Base-by-base conservation (phyloP, 129 eudicot genomes). In the Smallanthus sonchifolius region DNA sequence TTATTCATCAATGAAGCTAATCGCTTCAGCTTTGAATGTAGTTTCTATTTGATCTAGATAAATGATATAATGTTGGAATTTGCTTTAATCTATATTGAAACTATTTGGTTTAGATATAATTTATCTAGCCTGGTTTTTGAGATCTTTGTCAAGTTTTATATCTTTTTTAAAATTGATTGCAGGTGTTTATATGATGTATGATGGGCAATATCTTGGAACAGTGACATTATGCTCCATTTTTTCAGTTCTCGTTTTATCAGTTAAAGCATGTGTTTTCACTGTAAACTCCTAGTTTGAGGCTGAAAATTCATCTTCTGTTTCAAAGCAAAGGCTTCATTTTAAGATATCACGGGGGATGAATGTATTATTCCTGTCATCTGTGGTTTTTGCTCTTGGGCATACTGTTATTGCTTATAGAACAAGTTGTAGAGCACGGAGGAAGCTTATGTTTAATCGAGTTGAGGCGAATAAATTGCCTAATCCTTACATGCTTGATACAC, bases 291-390 rank as follows among this genome's bases (percentile, higher is more conserved):
- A 91, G 81, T 52, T 91, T 49, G 97, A 88, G 83, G 96, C 79
- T 28, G 99, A 91, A 79, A 93, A 85, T 73, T 85, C 96, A 42
- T 76, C 81, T 72, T 90, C 97, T 42, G 81, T 82, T 11, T 82
- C 96, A 45, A 91, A 81, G 73, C 85, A 84, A 77, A 81, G 83
- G 78, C 88, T 91, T 55, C 96, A 88, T 83, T 45, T 91, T 63
- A 95, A 95, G 82, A 91, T 83, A 82, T 95, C 97, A n/a, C 91
- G 99, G 99, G 99, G 99, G 39, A 95, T 95, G 99, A 96, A 91
- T 34, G 96, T 95, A 43, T 67, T 95, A 82, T 95, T 85, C 74
- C 81, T 95, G 40, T 91, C 99, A 3, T 95, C 97, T 36, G 95
- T 91, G 70, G 99, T 88, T 17, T 88, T 95, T 88, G 99, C 99